Percentiles rank a stretch among this genome's conserved stretches.
phyloP scores from a whole-genome alignment of 441 rosid genomes.

The Adansonia gregorii region DNA sequence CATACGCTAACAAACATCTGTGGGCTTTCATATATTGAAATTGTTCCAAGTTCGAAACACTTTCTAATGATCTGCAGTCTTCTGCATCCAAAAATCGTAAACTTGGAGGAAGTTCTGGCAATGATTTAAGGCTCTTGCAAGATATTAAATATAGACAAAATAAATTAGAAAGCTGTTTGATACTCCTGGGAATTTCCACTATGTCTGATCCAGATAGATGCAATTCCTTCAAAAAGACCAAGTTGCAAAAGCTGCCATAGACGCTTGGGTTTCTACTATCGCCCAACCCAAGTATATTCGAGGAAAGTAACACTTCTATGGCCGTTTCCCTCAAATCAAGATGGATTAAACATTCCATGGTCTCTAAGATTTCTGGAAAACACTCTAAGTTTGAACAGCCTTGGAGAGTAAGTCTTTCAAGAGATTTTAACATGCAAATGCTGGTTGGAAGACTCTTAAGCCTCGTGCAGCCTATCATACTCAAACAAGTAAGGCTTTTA shows the following conservation, averaged over 20 bases:
- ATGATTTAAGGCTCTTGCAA: background rate
- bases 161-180: background rate
- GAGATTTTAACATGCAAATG: background rate
- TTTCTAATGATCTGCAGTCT: conserved; percentile 24
- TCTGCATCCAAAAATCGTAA: background rate
- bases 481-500: background rate
- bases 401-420: background rate
- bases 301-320: no score
- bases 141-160: background rate
- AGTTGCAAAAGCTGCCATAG: background rate
- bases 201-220: background rate
- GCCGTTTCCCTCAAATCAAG: background rate
- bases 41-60: background rate
- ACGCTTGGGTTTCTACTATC: background rate
- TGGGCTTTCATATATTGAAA: background rate
- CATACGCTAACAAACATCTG: no score
- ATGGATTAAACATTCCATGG: background rate
- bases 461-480: background rate
- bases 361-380: background rate
- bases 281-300: no score
- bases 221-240: background rate
- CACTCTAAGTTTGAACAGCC: background rate
- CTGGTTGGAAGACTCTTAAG: background rate
- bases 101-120: background rate
- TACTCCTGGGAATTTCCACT: background rate